Percentiles rank a stretch among this genome's conserved stretches.
Conservation (phyloP, 306 rosid species). For the Quercus agrifolia region DNA sequence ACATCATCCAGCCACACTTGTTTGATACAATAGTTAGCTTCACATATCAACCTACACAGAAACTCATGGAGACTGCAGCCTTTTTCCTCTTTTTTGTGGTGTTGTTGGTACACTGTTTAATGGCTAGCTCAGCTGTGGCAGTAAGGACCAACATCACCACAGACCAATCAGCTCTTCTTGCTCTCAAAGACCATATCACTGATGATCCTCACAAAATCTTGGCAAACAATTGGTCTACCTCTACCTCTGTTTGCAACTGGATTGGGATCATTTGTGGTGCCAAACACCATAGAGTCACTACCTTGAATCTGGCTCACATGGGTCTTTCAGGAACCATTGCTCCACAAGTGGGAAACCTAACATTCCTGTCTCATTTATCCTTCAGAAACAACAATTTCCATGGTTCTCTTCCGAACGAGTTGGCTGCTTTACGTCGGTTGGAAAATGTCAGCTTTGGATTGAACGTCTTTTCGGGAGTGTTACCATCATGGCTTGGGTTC, state of each 20-base stretch:
- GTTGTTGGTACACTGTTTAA: background rate
- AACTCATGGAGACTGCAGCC: background rate
- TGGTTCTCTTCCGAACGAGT: background rate
- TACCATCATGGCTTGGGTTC: no score
- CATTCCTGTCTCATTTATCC: no score
- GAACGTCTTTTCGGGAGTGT: background rate
- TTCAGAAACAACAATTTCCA: no score
- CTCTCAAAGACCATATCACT: no score
- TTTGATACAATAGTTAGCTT: no score
- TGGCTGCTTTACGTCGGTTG: background rate
- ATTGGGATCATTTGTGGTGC: background rate
- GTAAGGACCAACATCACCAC: no score
- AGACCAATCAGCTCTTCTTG: no score
- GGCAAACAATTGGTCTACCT: no score
- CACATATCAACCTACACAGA: background rate
- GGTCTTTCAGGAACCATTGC: background rate
- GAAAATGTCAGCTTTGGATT: background rate
- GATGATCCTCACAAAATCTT: no score
- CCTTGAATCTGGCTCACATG: background rate
- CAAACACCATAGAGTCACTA: background rate
- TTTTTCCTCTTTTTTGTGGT: background rate
- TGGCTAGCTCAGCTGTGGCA: background rate
- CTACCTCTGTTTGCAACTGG: no score
- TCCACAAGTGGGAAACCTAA: no score
- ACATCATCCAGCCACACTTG: no score